phyloP scores from a whole-genome alignment of 208 protist species.

The Spongospora subterranea region DNA sequence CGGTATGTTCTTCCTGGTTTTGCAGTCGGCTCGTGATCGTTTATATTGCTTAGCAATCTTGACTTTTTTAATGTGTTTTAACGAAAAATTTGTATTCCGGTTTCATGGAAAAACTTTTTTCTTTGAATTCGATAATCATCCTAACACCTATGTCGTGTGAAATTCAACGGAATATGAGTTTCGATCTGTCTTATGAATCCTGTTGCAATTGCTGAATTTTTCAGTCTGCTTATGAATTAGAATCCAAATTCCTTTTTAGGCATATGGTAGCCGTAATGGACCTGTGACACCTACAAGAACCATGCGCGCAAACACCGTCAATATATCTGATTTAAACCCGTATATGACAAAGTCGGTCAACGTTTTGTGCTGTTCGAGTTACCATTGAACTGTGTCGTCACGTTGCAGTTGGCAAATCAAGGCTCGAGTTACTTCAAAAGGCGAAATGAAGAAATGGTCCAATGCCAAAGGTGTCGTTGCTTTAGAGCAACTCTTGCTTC shows the following conservation, averaged over 20 bases:
- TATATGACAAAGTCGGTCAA: slow-evolving; percentile 20
- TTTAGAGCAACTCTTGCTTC: background rate
- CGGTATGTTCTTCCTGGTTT: too few relatives aligned
- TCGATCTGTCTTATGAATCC: background rate
- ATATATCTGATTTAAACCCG: slow-evolving; percentile 6
- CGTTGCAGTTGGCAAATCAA: slow-evolving; percentile 62
- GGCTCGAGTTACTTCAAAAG: slow-evolving; percentile 60
- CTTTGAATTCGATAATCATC: too few relatives aligned
- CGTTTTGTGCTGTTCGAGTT: background rate
- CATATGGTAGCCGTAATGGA: background rate
- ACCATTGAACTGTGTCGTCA: background rate
- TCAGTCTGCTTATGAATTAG: background rate
- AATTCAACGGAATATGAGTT: background rate
- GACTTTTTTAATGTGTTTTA: too few relatives aligned
- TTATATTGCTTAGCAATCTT: too few relatives aligned
- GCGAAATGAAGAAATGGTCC: slow-evolving; percentile 60
- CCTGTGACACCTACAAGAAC: background rate
- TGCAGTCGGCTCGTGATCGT: too few relatives aligned
- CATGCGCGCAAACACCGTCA: background rate
- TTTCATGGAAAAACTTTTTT: too few relatives aligned
- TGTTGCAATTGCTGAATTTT: background rate
- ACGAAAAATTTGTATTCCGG: too few relatives aligned
- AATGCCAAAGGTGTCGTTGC: slow-evolving; percentile 25
- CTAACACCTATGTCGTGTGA: background rate
- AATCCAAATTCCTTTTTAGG: background rate